phyloP scores from a whole-genome alignment of 2,329 filamentous ascomycete species.

The Scolecobasidium constrictum region DNA sequence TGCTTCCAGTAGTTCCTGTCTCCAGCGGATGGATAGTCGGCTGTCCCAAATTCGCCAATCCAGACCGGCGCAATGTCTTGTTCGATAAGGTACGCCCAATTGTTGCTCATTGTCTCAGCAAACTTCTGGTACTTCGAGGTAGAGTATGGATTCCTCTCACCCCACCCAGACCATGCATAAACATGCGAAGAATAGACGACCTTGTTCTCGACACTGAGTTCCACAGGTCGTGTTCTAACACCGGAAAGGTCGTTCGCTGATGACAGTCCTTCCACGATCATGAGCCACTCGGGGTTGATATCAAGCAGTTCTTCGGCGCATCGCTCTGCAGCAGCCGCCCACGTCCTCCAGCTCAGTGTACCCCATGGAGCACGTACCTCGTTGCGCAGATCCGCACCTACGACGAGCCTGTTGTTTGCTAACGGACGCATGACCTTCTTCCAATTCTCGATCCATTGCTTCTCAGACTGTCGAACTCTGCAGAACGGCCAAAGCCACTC shows the following conservation, averaged over 20 bases:
- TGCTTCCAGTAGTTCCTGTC: slow-evolving; percentile 57
- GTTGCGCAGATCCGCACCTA: slow-evolving; percentile 57
- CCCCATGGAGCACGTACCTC: slow-evolving; percentile 60
- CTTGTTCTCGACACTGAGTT: slow-evolving; percentile 41
- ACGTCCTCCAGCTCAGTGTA: slow-evolving; percentile 54
- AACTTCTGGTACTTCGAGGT: slow-evolving; percentile 53
- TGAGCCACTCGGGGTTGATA: slow-evolving; percentile 53
- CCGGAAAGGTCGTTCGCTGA: slow-evolving; percentile 55
- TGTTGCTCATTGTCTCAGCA: slow-evolving; percentile 48
- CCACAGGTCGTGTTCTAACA: slow-evolving; percentile 44
- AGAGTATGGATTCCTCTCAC: slow-evolving; percentile 48
- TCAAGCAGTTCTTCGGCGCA: slow-evolving; percentile 50
- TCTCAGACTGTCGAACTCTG: slow-evolving; percentile 51
- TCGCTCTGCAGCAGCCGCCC: slow-evolving; percentile 53
- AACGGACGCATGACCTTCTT: slow-evolving; percentile 52
- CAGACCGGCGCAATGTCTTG: slow-evolving; percentile 50
- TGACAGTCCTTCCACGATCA: slow-evolving; percentile 57
- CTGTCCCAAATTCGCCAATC: slow-evolving; percentile 57
- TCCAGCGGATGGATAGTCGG: slow-evolving; percentile 40
- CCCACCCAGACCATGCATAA: slow-evolving; percentile 62
- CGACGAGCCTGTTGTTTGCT: slow-evolving; percentile 47
- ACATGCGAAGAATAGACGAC: slow-evolving; percentile 60
- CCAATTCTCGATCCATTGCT: slow-evolving; percentile 56
- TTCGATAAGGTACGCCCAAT: slow-evolving; percentile 56
- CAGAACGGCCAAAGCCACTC: slow-evolving; percentile 51